Conservation (phyloP, 176 grass and related monocot genomes). For the Alopecurus myosuroides region DNA sequence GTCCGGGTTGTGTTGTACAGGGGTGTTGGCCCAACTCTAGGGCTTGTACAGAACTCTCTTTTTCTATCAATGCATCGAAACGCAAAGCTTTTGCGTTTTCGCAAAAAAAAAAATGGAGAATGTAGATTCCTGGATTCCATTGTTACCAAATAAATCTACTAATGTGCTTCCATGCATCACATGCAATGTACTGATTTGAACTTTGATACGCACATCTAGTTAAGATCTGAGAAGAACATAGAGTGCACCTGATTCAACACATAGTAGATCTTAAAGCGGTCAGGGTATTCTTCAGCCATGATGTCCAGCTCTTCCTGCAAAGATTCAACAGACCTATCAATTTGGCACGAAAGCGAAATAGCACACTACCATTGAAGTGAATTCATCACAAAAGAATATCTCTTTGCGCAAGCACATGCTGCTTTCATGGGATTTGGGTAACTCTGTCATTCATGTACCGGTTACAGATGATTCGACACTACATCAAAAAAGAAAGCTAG, state of each 20-base stretch:
- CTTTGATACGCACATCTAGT: neutral
- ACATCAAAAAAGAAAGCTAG: neutral
- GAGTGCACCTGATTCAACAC: slow-evolving; percentile 83
- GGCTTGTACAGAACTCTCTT: no score
- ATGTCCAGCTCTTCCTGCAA: slow-evolving; percentile 84
- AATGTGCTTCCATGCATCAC: neutral
- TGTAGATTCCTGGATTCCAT: neutral
- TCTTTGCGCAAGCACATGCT: neutral
- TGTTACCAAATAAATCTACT: neutral
- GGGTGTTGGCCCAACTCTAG: no score
- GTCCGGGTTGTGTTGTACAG: no score
- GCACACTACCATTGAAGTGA: neutral
- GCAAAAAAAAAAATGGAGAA: neutral
- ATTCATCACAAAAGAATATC: slow-evolving; percentile 5
- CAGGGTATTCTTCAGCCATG: slow-evolving; percentile 58
- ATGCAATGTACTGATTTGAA: neutral
- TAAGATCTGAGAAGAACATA: neutral
- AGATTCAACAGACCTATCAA: slow-evolving; percentile 24
- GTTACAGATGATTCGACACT: neutral
- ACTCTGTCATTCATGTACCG: neutral
- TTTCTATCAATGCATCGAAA: no score
- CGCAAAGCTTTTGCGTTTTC: no score
- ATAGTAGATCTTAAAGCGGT: slow-evolving; percentile 74
- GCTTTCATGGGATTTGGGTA: neutral
- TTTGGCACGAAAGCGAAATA: neutral